Conservation (phyloP, 1,139 yeast genomes). For the Yamadazyma songkhlaensis region DNA sequence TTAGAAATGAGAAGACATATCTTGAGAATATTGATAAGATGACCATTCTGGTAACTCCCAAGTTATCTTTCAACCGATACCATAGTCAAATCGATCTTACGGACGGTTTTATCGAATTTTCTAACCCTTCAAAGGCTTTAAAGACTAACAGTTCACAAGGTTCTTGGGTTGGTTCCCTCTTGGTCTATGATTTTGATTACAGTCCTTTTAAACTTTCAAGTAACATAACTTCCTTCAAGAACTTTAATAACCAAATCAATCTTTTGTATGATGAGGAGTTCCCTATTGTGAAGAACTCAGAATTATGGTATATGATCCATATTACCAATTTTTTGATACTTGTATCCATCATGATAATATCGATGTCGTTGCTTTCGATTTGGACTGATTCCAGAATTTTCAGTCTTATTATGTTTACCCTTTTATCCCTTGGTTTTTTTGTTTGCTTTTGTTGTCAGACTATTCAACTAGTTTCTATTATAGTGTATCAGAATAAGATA, state of each 20-base stretch:
- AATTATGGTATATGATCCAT: slow-evolving; percentile 5
- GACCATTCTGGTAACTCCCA: slow-evolving; percentile 4
- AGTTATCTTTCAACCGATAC: not conserved
- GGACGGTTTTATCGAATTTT: slow-evolving; percentile 4
- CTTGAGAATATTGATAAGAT: not conserved
- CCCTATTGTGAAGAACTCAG: not conserved
- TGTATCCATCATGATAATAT: not conserved
- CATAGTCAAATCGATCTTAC: slow-evolving; percentile 1
- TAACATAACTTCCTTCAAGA: not conserved
- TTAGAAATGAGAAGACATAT: slow-evolving; percentile 7
- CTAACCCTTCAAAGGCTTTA: not conserved
- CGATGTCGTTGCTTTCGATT: not conserved
- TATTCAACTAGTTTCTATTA: slow-evolving; percentile 1
- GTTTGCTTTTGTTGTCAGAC: slow-evolving; percentile 1
- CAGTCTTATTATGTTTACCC: not conserved
- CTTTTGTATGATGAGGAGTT: not conserved
- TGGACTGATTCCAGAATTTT: not conserved
- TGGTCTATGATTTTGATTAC: not conserved
- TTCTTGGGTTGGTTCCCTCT: slow-evolving; percentile 2
- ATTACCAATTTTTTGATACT: slow-evolving; percentile 4
- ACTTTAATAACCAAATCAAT: slow-evolving; percentile 4
- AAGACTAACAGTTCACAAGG: not conserved
- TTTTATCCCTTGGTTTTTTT: not conserved
- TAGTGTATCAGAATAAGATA: not conserved
- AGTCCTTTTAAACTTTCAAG: slow-evolving; percentile 1